Percentiles rank a stretch among this genome's conserved stretches.
Conservation (phyloP, 1,284 basidiomycete genomes). For the Ceratobasidium sp. region DNA sequence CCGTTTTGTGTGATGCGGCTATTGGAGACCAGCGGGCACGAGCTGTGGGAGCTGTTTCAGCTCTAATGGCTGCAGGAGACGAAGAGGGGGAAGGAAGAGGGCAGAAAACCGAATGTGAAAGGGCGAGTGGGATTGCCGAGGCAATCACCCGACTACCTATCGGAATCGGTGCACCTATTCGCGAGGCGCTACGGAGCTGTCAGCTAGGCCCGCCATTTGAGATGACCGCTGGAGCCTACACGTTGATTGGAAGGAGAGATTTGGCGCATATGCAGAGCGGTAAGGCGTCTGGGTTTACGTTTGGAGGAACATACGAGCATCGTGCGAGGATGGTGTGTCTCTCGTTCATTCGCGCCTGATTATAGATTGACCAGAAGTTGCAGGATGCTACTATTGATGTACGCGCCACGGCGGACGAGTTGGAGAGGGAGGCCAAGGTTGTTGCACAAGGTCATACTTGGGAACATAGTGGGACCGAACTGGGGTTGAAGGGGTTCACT, state of each 20-base stretch:
- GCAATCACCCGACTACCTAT: conserved; percentile 66
- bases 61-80: conserved; percentile 32
- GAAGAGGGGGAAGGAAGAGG: conserved; percentile 66
- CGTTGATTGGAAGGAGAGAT: conserved; percentile 82
- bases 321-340: conserved; percentile 44
- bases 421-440: conserved; percentile 33
- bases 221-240: conserved; percentile 78
- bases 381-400: conserved; percentile 35
- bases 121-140: conserved; percentile 58
- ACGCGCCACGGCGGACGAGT: conserved; percentile 39
- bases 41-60: conserved; percentile 34
- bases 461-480: conserved; percentile 55
- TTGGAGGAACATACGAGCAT: conserved; percentile 44
- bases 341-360: neutral
- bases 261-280: conserved; percentile 57
- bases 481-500: conserved; percentile 76
- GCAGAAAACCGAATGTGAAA: conserved; percentile 63
- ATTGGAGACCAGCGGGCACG: conserved; percentile 33
- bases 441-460: conserved; percentile 16
- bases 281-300: conserved; percentile 38
- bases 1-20: conserved; percentile 30
- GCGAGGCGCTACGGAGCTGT: conserved; percentile 83
- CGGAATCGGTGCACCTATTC: conserved; percentile 80
- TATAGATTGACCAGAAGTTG: neutral
- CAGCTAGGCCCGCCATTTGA: conserved; percentile 78